phyloP scores from a whole-genome alignment of 306 rosid genomes.

The Malus sieversii region DNA sequence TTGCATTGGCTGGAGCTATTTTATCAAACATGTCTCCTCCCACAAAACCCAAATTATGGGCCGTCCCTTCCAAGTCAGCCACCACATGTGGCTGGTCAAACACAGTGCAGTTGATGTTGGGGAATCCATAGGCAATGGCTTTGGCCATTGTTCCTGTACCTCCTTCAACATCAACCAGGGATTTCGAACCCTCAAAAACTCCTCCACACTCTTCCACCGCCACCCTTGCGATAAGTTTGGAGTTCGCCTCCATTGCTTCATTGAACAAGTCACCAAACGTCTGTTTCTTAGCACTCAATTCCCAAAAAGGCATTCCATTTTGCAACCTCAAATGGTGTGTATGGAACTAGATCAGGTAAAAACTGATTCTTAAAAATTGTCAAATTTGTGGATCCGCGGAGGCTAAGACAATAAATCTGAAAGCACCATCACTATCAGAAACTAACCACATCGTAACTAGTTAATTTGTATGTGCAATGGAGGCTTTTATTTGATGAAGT shows the following conservation, averaged over 20 bases:
- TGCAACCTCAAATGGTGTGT: slow-evolving; percentile 4
- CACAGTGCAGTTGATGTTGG: slow-evolving; percentile 23
- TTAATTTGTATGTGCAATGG: too few species aligned
- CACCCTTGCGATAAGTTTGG: neutral
- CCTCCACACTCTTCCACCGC: slow-evolving; percentile 8
- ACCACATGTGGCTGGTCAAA: slow-evolving; percentile 30
- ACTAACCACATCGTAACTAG: too few species aligned
- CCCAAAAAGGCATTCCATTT: slow-evolving; percentile 23
- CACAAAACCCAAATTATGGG: slow-evolving; percentile 2
- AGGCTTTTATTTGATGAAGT: too few species aligned
- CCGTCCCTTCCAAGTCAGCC: neutral
- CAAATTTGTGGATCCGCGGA: too few species aligned
- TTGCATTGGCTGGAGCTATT: slow-evolving; percentile 22
- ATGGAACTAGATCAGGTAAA: neutral
- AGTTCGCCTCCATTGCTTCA: slow-evolving; percentile 25
- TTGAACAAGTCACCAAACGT: neutral
- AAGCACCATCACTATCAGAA: too few species aligned
- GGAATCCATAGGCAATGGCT: slow-evolving; percentile 26
- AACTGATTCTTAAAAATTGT: too few species aligned
- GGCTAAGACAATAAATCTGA: too few species aligned
- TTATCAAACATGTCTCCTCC: slow-evolving; percentile 22
- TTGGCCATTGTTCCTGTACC: slow-evolving; percentile 29
- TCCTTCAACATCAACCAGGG: slow-evolving; percentile 41
- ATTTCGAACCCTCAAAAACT: slow-evolving; percentile 18
- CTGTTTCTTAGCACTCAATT: neutral